Percentiles rank a stretch among this genome's conserved stretches.
Conservation (phyloP, 345 rosid species). For the Lumnitzera littorea region DNA sequence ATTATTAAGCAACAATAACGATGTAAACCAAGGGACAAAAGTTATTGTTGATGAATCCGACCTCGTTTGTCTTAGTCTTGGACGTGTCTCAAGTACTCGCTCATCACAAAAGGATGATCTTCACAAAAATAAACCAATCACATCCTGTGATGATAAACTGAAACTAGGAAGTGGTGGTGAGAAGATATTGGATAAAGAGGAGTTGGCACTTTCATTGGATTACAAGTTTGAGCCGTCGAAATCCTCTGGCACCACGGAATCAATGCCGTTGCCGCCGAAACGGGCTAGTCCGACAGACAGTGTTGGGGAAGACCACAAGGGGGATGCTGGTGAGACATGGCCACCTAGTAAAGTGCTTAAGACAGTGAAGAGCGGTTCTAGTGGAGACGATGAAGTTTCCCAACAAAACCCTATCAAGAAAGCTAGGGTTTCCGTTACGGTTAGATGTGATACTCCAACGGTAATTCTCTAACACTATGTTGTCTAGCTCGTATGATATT, state of each 20-base stretch:
- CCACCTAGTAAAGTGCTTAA: constrained; percentile 27
- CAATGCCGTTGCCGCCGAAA: constrained; percentile 7
- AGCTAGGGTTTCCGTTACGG: constrained; percentile 85
- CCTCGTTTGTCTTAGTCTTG: constrained; percentile 67
- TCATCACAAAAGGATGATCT: constrained; percentile 2
- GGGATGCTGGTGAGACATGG: constrained; percentile 35
- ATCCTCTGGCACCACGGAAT: constrained; percentile 16
- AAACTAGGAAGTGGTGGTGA: constrained; percentile 5
- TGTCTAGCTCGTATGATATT: no score
- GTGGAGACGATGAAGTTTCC: constrained; percentile 38
- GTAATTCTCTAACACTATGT: constrained; percentile 27
- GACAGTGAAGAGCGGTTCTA: constrained; percentile 14
- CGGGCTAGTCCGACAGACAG: constrained; percentile 25
- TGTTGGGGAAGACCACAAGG: constrained; percentile 30
- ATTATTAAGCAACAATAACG: not conserved
- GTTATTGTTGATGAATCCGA: constrained; percentile 29
- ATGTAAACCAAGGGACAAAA: constrained; percentile 5
- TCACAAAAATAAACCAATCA: constrained; percentile 20
- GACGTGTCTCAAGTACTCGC: constrained; percentile 13
- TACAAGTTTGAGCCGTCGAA: constrained; percentile 37
- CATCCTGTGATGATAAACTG: constrained; percentile 18
- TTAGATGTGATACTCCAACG: constrained; percentile 83
- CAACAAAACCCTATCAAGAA: constrained; percentile 64
- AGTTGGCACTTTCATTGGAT: constrained; percentile 41
- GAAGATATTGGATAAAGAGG: constrained; percentile 14